Base-by-base conservation (phyloP, 2,329 filamentous ascomycete genomes). In the Neurospora crassa region DNA sequence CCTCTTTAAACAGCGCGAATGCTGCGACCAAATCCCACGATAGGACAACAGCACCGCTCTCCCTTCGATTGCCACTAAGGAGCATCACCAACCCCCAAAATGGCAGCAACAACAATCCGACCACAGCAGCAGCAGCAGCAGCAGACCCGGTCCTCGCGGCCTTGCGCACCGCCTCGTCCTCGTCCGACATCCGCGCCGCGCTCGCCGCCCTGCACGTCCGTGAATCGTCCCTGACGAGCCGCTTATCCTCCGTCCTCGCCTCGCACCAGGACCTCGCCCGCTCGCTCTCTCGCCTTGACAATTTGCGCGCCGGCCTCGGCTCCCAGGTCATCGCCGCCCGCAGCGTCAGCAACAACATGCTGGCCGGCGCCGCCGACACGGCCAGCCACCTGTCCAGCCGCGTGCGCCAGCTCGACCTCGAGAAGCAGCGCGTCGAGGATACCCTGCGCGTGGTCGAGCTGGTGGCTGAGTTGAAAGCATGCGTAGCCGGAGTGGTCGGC, bases 381-480 rank as follows among this genome's bases (percentile, higher is more conserved):
- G 96, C 96, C 3, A 90, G 90, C 70, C 89, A 92, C 71, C 91
- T 98, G 74, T 97, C 94, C 70, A 89, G 89, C 78, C 92, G 94
- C 70, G 96, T 99, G 71, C 94, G 92, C 79, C 87, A 89, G 75
- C 88, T 99, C 42, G 96, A 99, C 79, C 86, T 93, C 71, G 95
- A 99, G 82, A 97, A 98, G 84, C 90, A 90, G 72, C 89, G 94
- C 40, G 95, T 99, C 10, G 94, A 96, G 80, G 91, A 94, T 69
- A 98, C 96, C 0, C 84, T 99, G 71, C 88, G 91, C 10, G 94
- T 98, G 3, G 96, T 98, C 12, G 95, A 98, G 81, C 94, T 97
- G 82, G 95, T 99, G 16, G 92, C 93, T 5, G 96, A 99, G 84
- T 90, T 99, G 75, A 98, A 98, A 82, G 92, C 96, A 10, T 99